These are phyloP conservation scores for Cucumis melo DNA, from an alignment of 306 rosid species.

Conservation along the genomic window DNA sequence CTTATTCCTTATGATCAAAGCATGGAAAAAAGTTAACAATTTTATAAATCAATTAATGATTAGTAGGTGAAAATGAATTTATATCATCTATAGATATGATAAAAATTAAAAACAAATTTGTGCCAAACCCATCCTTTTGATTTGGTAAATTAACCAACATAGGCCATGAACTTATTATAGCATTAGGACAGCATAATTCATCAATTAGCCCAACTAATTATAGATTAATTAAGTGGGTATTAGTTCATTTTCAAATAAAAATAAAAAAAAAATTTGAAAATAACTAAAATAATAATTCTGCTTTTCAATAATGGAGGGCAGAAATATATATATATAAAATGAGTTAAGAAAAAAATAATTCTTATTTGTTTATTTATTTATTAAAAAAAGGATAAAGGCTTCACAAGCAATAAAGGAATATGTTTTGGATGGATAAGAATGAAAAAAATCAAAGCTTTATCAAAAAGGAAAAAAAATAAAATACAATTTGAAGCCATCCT, in stretches of 20 bases:
- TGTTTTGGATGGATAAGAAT: slow-evolving; percentile 8
- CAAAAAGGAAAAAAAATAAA: background rate
- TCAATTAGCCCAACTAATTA: background rate
- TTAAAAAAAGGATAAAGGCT: background rate
- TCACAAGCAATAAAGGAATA: slow-evolving; percentile 5
- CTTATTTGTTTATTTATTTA: too few species aligned
- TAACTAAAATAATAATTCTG: background rate
- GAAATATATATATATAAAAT: background rate
- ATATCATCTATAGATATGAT: background rate
- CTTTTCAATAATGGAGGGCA: slow-evolving; percentile 2
- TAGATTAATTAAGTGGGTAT: background rate
- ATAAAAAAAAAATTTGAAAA: too few species aligned
- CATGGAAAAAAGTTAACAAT: background rate
- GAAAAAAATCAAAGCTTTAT: background rate
- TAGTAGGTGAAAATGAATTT: background rate
- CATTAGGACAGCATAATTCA: background rate
- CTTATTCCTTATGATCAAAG: background rate
- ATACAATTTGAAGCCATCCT: background rate
- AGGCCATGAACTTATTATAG: background rate
- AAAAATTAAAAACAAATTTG: background rate
- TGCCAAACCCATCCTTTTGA: background rate
- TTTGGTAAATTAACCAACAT: background rate
- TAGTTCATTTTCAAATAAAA: background rate
- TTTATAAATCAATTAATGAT: background rate
- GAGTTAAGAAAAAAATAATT: too few species aligned